These are phyloP conservation scores for Carex cristatella DNA, from an alignment of 176 grass and related monocot genomes.

Conservation along the genomic window DNA sequence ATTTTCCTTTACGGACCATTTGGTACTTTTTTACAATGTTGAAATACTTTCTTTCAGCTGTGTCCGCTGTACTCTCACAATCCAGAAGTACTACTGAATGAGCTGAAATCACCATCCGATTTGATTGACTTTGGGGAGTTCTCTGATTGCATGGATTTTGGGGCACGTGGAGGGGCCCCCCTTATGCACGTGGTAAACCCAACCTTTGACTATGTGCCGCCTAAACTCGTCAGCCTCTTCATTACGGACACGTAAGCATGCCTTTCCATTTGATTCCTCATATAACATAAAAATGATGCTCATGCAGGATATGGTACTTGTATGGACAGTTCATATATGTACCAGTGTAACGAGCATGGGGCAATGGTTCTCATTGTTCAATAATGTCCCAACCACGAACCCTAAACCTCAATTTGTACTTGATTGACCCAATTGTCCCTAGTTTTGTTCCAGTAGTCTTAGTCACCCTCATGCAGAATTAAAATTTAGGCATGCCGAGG, in stretches of 20 bases:
- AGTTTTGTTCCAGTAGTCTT: neutral
- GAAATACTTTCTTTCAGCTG: constrained; percentile 33
- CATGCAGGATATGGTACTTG: neutral
- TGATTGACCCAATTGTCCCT: neutral
- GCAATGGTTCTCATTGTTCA: neutral
- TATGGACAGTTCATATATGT: neutral
- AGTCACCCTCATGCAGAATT: neutral
- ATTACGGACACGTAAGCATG: constrained; percentile 82
- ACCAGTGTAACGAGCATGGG: neutral
- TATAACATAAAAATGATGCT: neutral
- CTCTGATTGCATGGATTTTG: constrained; percentile 89
- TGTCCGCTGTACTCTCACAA: constrained; percentile 97
- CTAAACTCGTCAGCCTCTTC: constrained; percentile 93
- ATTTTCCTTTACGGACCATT: neutral
- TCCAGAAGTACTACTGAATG: constrained; percentile 80
- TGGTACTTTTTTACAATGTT: neutral
- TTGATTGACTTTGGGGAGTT: constrained; percentile 94
- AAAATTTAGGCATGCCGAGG: neutral
- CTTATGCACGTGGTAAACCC: constrained; percentile 89
- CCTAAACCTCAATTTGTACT: neutral
- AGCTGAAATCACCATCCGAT: constrained; percentile 84
- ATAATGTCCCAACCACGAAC: neutral
- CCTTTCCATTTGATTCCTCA: neutral
- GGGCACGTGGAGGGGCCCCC: constrained; percentile 49
- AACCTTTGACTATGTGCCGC: constrained; percentile 87